Conservation (phyloP, 2,329 filamentous ascomycete genomes). For the Pseudofabraea citricarpa region DNA sequence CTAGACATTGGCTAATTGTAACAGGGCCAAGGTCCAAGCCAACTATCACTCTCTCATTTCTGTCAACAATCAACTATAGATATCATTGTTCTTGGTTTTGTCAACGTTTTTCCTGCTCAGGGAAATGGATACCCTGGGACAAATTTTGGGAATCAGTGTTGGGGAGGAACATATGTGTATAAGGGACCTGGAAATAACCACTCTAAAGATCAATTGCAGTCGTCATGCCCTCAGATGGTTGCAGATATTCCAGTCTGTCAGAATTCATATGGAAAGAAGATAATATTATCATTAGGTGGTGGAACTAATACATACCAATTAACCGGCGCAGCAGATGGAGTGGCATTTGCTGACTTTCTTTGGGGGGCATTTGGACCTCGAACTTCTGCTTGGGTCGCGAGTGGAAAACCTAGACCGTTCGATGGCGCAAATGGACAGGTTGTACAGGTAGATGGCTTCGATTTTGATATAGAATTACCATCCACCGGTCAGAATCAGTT, state of each 20-base stretch:
- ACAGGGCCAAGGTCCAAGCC: conserved; percentile 34
- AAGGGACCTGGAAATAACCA: conserved; percentile 19
- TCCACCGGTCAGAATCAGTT: conserved; percentile 4
- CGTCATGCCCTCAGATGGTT: conserved; percentile 26
- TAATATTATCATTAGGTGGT: conserved; percentile 31
- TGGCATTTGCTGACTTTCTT: conserved; percentile 26
- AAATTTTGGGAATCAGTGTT: conserved; percentile 35
- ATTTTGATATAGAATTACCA: conserved; percentile 13
- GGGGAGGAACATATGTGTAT: conserved; percentile 20
- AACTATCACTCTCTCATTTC: conserved; percentile 27
- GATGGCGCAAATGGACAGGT: conserved; percentile 1
- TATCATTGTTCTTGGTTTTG: conserved; percentile 33
- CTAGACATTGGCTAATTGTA: no score
- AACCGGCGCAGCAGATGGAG: conserved; percentile 27
- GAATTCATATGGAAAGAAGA: conserved; percentile 26
- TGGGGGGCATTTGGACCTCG: conserved; percentile 33
- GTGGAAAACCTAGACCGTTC: conserved; percentile 15
- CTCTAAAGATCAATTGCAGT: conserved; percentile 24
- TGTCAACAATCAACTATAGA: conserved; percentile 31
- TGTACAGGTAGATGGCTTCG: conserved; percentile 13
- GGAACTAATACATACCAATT: conserved; percentile 25
- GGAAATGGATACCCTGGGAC: conserved; percentile 33
- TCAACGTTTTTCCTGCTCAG: conserved; percentile 32
- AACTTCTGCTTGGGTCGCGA: conserved; percentile 20
- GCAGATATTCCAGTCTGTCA: conserved; percentile 30